phyloP scores from a whole-genome alignment of 257 asterid species.

The Solanum paucissectum region DNA sequence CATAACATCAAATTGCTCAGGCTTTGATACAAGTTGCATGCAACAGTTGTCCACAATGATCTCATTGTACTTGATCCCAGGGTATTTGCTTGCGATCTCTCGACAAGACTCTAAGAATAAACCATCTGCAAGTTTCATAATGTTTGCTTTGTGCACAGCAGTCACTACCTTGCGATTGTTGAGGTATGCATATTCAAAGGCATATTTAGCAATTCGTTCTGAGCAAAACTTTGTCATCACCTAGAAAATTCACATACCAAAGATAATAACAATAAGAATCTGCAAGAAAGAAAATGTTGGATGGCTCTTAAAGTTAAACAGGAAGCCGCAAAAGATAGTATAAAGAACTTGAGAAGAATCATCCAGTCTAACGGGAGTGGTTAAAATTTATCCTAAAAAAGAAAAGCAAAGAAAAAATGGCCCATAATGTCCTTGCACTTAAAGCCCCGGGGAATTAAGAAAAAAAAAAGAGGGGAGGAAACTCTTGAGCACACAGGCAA shows the following conservation, averaged over 20 bases:
- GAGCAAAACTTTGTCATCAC: slow-evolving; percentile 97
- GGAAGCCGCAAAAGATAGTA: not conserved
- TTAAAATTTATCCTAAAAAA: not conserved
- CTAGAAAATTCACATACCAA: slow-evolving; percentile 22
- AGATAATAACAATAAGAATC: not conserved
- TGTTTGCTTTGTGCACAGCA: slow-evolving; percentile 98
- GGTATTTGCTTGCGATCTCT: slow-evolving; percentile 88
- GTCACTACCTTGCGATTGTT: slow-evolving; percentile 92
- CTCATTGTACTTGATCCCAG: slow-evolving; percentile 76
- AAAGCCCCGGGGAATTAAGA: not conserved
- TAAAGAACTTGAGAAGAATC: not conserved
- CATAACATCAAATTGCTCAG: slow-evolving; percentile 99
- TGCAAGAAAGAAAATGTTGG: not conserved
- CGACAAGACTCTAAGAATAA: slow-evolving; percentile 92
- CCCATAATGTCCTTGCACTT: not conserved
- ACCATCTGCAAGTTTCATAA: slow-evolving; percentile 99
- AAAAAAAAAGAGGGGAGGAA: not conserved
- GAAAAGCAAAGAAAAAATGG: not conserved
- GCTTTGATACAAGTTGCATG: slow-evolving; percentile 99
- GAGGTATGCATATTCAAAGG: slow-evolving; percentile 96
- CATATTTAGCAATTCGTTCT: slow-evolving; percentile 88
- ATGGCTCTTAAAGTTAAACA: not conserved
- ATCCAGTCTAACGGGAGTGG: not conserved
- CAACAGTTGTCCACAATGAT: slow-evolving; percentile 97
- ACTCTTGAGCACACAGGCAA: not conserved